phyloP scores from a whole-genome alignment of 148 eudicot genomes.

The Chenopodium quinoa region DNA sequence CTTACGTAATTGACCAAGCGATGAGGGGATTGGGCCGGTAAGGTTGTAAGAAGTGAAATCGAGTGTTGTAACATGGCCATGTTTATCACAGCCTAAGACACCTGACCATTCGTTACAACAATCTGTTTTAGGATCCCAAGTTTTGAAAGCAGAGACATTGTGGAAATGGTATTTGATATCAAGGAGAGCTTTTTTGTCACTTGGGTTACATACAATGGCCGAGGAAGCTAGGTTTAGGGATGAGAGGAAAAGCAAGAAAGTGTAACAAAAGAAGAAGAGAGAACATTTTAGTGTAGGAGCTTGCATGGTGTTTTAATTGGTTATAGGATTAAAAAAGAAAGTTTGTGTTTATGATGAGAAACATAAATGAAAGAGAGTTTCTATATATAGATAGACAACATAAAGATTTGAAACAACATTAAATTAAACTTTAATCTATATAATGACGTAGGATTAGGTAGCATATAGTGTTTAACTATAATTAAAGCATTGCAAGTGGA shows the following conservation, averaged over 20 bases:
- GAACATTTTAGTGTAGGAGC: neutral
- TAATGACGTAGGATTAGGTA: too few relatives aligned
- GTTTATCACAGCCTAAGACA: constrained; percentile 6
- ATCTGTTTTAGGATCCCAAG: constrained; percentile 13
- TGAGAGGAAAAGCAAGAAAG: neutral
- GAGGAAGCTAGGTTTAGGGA: constrained; percentile 5
- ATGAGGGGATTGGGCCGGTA: neutral
- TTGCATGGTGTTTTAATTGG: neutral
- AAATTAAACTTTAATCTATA: too few relatives aligned
- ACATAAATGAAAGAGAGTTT: neutral
- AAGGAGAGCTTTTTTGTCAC: constrained; percentile 20
- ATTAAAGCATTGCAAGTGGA: too few relatives aligned
- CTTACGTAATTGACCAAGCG: neutral
- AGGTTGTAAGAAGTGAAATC: neutral
- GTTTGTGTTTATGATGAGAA: neutral
- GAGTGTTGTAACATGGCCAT: constrained; percentile 25
- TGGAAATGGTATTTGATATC: constrained; percentile 18
- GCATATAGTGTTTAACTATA: too few relatives aligned
- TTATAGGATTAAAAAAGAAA: neutral
- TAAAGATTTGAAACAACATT: too few relatives aligned
- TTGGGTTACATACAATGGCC: constrained; percentile 1
- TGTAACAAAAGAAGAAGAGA: neutral
- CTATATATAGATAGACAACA: neutral
- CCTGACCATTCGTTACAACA: constrained; percentile 12
- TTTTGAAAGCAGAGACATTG: constrained; percentile 21